Evolutionary conservation across 192 early-diverging fungal genomes (phyloP), one percentile per base, ranked within the genome.

Genomic region (Podila epicladia): DNA sequence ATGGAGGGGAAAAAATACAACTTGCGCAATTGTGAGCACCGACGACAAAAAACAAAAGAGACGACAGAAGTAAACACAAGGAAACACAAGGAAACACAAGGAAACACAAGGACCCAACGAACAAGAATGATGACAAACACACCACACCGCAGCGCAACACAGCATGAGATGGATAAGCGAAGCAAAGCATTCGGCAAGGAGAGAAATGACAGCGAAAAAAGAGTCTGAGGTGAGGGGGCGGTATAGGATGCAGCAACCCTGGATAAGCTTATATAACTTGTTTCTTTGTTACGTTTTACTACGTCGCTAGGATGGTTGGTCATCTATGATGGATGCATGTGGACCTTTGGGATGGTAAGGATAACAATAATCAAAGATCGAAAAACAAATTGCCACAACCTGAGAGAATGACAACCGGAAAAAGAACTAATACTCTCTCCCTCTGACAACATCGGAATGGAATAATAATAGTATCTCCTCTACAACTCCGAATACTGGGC

Each of bases 301-400:
- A n/a, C 24, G 11, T 35, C 59, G 1, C 20, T 35, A 76, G 74
- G 74, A 20, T 95, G 92, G 89, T 75, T 87, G 29, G 88, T 89
- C 17, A 76, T 91, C 9, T 93, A 91, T 82, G 93, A 92, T 72
- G 83, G 86, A 7, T 61, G 89, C 24, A 93, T 92, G 55, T 89
- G 89, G 84, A 72, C 89, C 8, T 84, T 89, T 35, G 93, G 93
- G 29, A 83, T 93, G 84, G 89, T 90, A 82, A 85, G 84, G 41
- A 45, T 45, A 45, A 37, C 35, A 29, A 28, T 20, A 29, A 28
- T 20, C 35, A 37, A 53, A 53, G 62, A 22, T 63, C 11, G 55
- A 65, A 11, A 50, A 57, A 15, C 0, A 33, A 66, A 11, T 37
- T 0, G 3, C 19, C 15, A 12, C 9, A 9, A 17, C 31, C 24